Evolutionary conservation across 2,329 filamentous ascomycete genomes (phyloP).

Genomic region (Pestalotiopsis sp.): DNA sequence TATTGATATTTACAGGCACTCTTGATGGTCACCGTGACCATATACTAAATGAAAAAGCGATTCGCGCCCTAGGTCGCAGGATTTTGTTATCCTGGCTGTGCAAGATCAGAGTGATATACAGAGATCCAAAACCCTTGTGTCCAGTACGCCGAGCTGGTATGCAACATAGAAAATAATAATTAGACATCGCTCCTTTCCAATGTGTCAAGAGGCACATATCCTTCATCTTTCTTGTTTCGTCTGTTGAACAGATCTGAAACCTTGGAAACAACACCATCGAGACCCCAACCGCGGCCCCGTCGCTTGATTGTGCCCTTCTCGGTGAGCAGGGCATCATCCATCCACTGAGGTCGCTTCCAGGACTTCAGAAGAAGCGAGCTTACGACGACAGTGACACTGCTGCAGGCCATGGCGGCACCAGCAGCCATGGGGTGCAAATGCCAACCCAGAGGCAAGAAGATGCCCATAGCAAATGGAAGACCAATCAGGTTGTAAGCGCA

Average conservation of each 20-base stretch:
- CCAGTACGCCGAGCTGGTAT: slow-evolving; percentile 2
- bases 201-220: slow-evolving; percentile 62
- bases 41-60: neutral
- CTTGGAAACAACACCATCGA: slow-evolving; percentile 44
- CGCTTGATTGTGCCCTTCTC: slow-evolving; percentile 51
- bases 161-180: slow-evolving; percentile 13
- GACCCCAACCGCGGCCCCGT: slow-evolving; percentile 44
- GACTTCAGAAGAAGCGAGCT: slow-evolving; percentile 83
- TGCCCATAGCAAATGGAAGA: slow-evolving; percentile 93
- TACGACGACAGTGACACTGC: slow-evolving; percentile 86
- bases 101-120: neutral
- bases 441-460: slow-evolving; percentile 84
- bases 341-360: slow-evolving; percentile 85
- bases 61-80: neutral
- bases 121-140: neutral
- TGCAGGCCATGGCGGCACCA: slow-evolving; percentile 90
- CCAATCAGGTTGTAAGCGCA: slow-evolving; percentile 92
- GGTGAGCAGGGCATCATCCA: slow-evolving; percentile 72
- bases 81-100: neutral
- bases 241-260: slow-evolving; percentile 42
- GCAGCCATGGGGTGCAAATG: slow-evolving; percentile 93
- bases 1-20: neutral
- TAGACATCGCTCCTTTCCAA: slow-evolving; percentile 42
- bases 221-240: slow-evolving; percentile 46
- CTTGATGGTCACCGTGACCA: neutral